Conservation (phyloP, 73 alveolate genomes). For the Blepharisma stoltei region DNA sequence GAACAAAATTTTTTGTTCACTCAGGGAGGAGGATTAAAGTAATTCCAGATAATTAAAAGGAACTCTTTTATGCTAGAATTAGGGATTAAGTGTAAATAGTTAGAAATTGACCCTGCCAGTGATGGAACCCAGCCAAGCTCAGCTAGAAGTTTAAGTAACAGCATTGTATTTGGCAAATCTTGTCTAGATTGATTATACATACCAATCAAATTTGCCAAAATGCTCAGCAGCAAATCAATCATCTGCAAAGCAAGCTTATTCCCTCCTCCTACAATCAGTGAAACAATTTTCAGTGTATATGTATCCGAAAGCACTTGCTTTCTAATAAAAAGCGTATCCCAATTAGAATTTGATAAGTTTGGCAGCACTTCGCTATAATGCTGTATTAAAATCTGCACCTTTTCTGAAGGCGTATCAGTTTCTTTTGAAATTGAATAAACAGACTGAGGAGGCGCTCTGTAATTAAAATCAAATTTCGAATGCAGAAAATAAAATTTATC, state of each 20-base stretch:
- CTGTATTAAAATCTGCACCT: background rate
- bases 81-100: background rate
- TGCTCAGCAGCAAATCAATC: background rate
- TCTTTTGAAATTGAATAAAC: conserved; percentile 4
- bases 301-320: background rate
- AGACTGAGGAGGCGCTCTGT: conserved; percentile 23
- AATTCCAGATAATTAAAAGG: conserved; percentile 15
- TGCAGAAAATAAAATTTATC: background rate
- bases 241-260: background rate
- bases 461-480: conserved; percentile 22
- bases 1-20: no score
- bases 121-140: conserved; percentile 22
- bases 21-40: no score
- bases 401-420: conserved; percentile 12
- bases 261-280: conserved; percentile 1
- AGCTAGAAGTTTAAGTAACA: background rate
- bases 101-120: conserved; percentile 1
- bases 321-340: conserved; percentile 20
- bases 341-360: conserved; percentile 2
- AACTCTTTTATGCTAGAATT: background rate
- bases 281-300: background rate
- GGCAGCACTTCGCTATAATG: conserved; percentile 18
- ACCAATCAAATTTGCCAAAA: conserved; percentile 12
- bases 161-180: background rate
- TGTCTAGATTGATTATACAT: background rate